Conservation (phyloP, 805 yeast genomes). For the Nakazawaea pomicola region DNA sequence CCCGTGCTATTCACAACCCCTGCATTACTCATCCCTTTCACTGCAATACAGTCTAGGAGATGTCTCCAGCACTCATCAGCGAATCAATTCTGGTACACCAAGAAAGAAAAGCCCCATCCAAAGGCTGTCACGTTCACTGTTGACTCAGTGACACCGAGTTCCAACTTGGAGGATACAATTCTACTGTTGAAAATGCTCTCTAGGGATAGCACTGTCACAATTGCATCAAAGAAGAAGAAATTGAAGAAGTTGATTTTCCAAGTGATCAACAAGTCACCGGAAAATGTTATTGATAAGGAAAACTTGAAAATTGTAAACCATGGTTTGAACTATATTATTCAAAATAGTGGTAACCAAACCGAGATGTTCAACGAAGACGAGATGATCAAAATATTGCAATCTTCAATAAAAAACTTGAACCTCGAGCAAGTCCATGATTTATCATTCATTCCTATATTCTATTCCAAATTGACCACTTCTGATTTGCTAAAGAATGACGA, state of each 20-base stretch:
- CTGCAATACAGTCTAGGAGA: too few species aligned
- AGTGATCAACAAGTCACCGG: conserved; percentile 6
- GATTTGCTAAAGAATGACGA: conserved; percentile 17
- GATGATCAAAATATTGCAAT: conserved; percentile 10
- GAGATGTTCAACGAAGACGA: conserved; percentile 16
- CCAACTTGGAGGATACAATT: neutral
- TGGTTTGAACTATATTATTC: conserved; percentile 1
- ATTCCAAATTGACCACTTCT: conserved; percentile 23
- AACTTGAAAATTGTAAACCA: conserved; percentile 1
- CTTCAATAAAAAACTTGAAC: conserved; percentile 8
- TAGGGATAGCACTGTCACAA: conserved; percentile 1
- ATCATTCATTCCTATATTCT: conserved; percentile 29
- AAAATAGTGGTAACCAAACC: neutral
- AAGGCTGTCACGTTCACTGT: neutral
- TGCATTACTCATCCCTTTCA: too few species aligned
- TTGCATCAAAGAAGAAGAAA: neutral
- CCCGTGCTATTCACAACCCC: too few species aligned
- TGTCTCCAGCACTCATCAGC: too few species aligned
- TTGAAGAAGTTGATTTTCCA: conserved; percentile 6
- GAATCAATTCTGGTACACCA: too few species aligned
- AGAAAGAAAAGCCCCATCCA: neutral
- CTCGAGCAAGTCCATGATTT: conserved; percentile 7
- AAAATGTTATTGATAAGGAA: neutral
- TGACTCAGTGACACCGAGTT: neutral
- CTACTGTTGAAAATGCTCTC: neutral